Conservation (phyloP, 148 eudicot genomes). For the Vaccinium darrowii region DNA sequence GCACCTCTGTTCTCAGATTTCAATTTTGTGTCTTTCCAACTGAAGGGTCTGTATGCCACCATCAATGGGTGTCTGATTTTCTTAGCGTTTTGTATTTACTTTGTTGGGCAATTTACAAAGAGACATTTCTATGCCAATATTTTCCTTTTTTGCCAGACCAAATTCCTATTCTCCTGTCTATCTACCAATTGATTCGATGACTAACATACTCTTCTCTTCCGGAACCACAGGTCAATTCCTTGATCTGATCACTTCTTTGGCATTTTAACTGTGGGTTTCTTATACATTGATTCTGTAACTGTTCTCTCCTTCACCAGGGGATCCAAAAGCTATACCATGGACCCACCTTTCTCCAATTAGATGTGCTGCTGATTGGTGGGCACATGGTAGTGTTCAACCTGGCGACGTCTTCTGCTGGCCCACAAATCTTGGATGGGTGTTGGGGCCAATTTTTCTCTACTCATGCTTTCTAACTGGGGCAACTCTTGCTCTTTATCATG, state of each 20-base stretch:
- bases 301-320: constrained; percentile 46
- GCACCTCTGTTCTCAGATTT: neutral
- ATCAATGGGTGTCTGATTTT: neutral
- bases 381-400: constrained; percentile 56
- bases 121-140: constrained; percentile 19
- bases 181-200: constrained; percentile 59
- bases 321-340: constrained; percentile 99
- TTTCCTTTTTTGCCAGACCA: constrained; percentile 43
- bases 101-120: neutral
- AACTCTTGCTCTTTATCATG: constrained; percentile 89
- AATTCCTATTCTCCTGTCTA: constrained; percentile 53
- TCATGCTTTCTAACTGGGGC: constrained; percentile 74
- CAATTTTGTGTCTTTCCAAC: neutral
- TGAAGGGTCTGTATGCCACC: neutral
- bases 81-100: neutral
- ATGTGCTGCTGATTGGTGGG: constrained; percentile 81
- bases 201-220: constrained; percentile 88
- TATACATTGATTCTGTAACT: neutral
- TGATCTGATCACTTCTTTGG: constrained; percentile 7
- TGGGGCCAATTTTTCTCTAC: constrained; percentile 83
- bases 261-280: neutral
- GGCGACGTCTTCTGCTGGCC: constrained; percentile 93
- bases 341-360: constrained; percentile 88
- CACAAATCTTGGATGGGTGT: constrained; percentile 95
- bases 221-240: constrained; percentile 79